Conservation (phyloP, 371 early-diverging fungal species). For the Massospora cicadina region DNA sequence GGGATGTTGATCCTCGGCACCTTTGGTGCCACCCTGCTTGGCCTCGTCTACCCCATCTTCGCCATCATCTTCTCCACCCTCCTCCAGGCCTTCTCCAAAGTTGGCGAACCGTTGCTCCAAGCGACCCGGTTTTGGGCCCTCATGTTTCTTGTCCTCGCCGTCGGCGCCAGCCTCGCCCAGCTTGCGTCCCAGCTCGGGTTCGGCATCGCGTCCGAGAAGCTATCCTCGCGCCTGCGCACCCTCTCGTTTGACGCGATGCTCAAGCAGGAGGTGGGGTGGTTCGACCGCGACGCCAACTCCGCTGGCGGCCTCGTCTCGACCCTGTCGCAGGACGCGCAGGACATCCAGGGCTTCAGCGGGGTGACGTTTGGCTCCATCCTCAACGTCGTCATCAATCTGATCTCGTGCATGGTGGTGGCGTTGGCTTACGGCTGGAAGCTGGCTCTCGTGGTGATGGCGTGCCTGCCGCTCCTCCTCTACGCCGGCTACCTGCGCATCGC, state of each 20-base stretch:
- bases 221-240: constrained; percentile 38
- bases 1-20: constrained; percentile 13
- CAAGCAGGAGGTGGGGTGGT: constrained; percentile 70
- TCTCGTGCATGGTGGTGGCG: constrained; percentile 24
- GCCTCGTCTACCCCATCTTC: constrained; percentile 23
- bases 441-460: constrained; percentile 34
- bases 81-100: constrained; percentile 22
- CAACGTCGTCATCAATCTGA: constrained; percentile 11
- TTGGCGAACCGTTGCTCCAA: constrained; percentile 17
- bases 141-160: constrained; percentile 45
- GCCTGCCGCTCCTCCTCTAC: constrained; percentile 27
- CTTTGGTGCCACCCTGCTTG: constrained; percentile 15
- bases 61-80: constrained; percentile 32
- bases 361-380: constrained; percentile 14
- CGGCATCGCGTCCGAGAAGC: constrained; percentile 30
- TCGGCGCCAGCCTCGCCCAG: constrained; percentile 27
- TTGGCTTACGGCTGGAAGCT: constrained; percentile 45
- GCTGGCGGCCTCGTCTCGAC: constrained; percentile 68
- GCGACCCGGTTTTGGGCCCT: constrained; percentile 55
- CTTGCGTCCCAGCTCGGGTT: constrained; percentile 21
- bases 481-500: constrained; percentile 12
- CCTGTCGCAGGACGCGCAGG: constrained; percentile 61
- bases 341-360: constrained; percentile 30
- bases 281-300: constrained; percentile 57
- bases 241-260: constrained; percentile 38